phyloP scores from a whole-genome alignment of 768 basidiomycete genomes.

The Lenzites betulinus region DNA sequence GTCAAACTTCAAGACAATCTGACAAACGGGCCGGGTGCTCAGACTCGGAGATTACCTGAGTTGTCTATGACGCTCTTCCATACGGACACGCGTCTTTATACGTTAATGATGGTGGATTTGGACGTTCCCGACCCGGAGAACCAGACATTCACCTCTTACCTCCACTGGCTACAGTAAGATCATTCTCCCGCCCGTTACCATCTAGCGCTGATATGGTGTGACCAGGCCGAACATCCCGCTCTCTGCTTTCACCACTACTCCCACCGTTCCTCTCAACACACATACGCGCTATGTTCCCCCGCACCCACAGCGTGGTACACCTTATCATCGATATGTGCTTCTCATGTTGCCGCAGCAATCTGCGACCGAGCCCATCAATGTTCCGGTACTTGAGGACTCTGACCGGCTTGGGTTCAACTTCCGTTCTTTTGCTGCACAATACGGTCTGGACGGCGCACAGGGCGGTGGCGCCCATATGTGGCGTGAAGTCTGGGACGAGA shows the following conservation, averaged over 20 bases:
- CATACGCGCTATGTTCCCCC: slow-evolving; percentile 87
- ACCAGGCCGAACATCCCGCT: slow-evolving; percentile 83
- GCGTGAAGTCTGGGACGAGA: slow-evolving; percentile 73
- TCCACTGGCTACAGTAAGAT: slow-evolving; percentile 86
- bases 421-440: slow-evolving; percentile 57
- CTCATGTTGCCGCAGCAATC: slow-evolving; percentile 74
- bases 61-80: slow-evolving; percentile 82
- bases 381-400: slow-evolving; percentile 26
- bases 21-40: not conserved
- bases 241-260: slow-evolving; percentile 51
- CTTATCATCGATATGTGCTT: slow-evolving; percentile 86
- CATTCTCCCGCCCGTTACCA: too few relatives aligned
- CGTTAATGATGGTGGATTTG: slow-evolving; percentile 85
- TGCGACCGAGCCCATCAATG: slow-evolving; percentile 28
- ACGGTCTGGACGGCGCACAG: slow-evolving; percentile 51
- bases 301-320: slow-evolving; percentile 86
- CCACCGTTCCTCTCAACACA: slow-evolving; percentile 42
- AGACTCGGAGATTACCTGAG: slow-evolving; percentile 68
- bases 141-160: slow-evolving; percentile 65
- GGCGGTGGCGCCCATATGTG: slow-evolving; percentile 86
- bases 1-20: not conserved
- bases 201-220: too few relatives aligned
- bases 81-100: slow-evolving; percentile 77
- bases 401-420: slow-evolving; percentile 65
- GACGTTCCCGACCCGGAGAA: slow-evolving; percentile 81